Conservation (phyloP, 352 stramenopile genomes). For the Elongisporangium prolatum region DNA sequence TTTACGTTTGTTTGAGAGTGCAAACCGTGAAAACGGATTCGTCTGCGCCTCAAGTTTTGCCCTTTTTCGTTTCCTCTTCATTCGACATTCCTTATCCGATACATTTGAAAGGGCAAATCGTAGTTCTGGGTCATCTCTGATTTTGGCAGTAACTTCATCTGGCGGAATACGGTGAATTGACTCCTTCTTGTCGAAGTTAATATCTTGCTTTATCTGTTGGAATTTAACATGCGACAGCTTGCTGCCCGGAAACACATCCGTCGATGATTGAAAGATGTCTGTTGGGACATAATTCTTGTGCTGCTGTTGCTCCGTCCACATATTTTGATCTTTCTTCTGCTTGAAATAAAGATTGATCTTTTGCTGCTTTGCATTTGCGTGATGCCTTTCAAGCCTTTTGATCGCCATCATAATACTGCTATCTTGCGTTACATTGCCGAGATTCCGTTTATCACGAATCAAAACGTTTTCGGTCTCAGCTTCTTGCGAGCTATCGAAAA, state of each 20-base stretch:
- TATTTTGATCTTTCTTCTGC: constrained; percentile 15
- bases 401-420: constrained; percentile 43
- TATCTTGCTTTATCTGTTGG: background rate
- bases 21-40: background rate
- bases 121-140: background rate
- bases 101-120: background rate
- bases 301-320: background rate
- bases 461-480: background rate
- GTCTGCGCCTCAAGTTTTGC: background rate
- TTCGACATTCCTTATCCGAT: background rate
- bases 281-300: background rate
- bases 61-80: background rate
- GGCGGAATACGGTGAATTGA: background rate
- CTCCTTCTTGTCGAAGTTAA: background rate
- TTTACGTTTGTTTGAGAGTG: background rate
- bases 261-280: background rate
- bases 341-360: constrained; percentile 32
- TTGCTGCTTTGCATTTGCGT: constrained; percentile 40
- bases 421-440: constrained; percentile 5
- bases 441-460: background rate
- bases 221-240: background rate
- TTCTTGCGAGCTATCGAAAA: background rate
- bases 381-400: constrained; percentile 41
- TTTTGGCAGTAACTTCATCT: background rate
- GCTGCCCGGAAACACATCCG: background rate